A percentile compares a stretch with the other conserved stretches of the same genome.
These are phyloP conservation scores for Cryphonectria carpinicola DNA, from an alignment of 2,329 filamentous ascomycete genomes.

Conservation along the genomic window DNA sequence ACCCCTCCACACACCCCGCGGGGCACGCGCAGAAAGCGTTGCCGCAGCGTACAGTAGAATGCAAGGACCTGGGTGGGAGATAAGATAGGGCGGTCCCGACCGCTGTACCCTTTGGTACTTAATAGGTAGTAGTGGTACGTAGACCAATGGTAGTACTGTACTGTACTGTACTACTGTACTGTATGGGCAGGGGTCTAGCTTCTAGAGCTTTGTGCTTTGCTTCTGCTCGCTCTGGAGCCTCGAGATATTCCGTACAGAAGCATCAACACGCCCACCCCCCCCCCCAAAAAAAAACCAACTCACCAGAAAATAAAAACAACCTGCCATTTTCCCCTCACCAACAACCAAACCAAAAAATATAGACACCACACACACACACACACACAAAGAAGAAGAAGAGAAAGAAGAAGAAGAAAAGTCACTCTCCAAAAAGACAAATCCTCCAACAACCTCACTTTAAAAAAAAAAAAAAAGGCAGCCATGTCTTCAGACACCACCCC, in stretches of 20 bases:
- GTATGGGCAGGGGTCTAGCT: not conserved
- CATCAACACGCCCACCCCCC: not conserved
- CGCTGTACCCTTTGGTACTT: not conserved
- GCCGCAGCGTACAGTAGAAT: not conserved
- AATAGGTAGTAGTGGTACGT: not conserved
- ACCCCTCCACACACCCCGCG: slow-evolving; percentile 12
- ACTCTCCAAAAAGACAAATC: not conserved
- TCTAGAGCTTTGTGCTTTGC: not conserved
- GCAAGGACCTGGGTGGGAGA: slow-evolving; percentile 21
- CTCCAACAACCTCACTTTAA: no score
- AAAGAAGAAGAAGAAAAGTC: not conserved
- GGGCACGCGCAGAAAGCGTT: slow-evolving; percentile 9
- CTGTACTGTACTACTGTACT: not conserved
- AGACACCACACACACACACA: not conserved
- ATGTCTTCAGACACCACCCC: slow-evolving; percentile 65
- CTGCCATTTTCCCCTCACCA: not conserved
- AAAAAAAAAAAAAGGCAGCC: not conserved
- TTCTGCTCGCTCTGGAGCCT: no score
- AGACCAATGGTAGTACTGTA: not conserved
- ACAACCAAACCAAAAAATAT: not conserved
- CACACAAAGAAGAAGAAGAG: not conserved
- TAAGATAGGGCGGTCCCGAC: slow-evolving; percentile 13
- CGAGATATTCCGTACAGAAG: not conserved
- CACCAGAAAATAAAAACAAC: not conserved
- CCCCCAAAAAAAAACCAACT: not conserved